Evolutionary conservation across 176 grass and related monocot species (phyloP), one percentile per base, ranked within the genome.

Genomic region (Hyparrhenia diplandra): DNA sequence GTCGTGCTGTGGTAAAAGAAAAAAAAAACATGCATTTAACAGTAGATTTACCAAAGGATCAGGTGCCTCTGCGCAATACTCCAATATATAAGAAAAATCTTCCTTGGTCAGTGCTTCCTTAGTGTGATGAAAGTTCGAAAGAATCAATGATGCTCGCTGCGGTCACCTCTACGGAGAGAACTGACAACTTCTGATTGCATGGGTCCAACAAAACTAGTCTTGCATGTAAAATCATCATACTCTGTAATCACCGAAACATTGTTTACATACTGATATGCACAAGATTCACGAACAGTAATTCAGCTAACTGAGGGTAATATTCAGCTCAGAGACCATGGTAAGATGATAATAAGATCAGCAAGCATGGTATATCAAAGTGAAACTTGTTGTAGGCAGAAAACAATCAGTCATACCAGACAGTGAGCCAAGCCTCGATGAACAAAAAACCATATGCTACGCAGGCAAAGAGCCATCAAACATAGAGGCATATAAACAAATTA

Each of bases 31-130:
- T 59, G 75, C 20, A 34, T 77, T 46, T 82, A 54, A 49, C 35
- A 78, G 37, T 79, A 79, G 37, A 75, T 60, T 91, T 93, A 98
- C 95, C 92, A 91, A 81, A 54, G 88, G 95, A 88, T 95, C 86
- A 64, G 92, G 82, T 55, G 84, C 79, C 49, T 85, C 39, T 64
- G 92, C 90, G 69, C 90, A 95, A 64, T 95, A 98, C 57, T 98
- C 79, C 82, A 98, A 64, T 77, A 95, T 93, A 86, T 81, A 85
- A 82, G 86, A 85, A 80, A 98, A 93, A 86, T 93, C 88, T 27
- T 91, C 34, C 34, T 76, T 71, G 84, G 35, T 84, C 54, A 95
- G 75, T 14, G 67, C 30, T 37, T 64, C 27, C 29, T 88, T 86
- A 16, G 64, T 75, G 80, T 90, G 78, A 73, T 62, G 71, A 27